Percentiles rank a stretch among this genome's conserved stretches.
phyloP scores from a whole-genome alignment of 2,329 filamentous ascomycete species.

The Aureobasidium sp. region DNA sequence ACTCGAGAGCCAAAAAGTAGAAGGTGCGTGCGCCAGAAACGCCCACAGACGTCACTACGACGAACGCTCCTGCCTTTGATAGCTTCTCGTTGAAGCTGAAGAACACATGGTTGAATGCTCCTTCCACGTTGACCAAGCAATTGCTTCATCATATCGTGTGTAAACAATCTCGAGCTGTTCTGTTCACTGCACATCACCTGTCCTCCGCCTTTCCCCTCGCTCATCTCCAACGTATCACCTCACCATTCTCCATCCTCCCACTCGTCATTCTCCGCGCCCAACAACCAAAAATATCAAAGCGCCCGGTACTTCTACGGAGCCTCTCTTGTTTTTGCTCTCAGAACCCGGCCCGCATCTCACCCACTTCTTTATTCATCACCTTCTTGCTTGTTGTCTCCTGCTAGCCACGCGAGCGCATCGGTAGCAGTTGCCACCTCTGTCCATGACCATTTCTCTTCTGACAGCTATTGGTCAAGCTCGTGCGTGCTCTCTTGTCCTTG shows the following conservation, averaged over 20 bases:
- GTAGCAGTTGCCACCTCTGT: background rate
- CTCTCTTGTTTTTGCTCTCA: background rate
- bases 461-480: background rate
- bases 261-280: constrained; percentile 9
- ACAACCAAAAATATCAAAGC: background rate
- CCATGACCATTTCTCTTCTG: background rate
- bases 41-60: background rate
- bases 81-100: background rate
- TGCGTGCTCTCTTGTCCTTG: background rate
- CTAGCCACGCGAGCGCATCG: background rate
- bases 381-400: background rate
- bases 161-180: background rate
- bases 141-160: background rate
- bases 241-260: constrained; percentile 2
- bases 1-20: background rate
- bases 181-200: background rate
- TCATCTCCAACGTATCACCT: constrained; percentile 2
- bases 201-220: constrained; percentile 5
- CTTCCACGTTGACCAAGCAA: background rate
- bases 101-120: background rate
- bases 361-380: background rate
- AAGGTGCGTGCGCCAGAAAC: background rate
- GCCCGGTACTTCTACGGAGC: constrained; percentile 11
- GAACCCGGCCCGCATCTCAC: background rate
- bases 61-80: background rate